Conservation (phyloP, 805 yeast species). For the Priceomyces carsonii region DNA sequence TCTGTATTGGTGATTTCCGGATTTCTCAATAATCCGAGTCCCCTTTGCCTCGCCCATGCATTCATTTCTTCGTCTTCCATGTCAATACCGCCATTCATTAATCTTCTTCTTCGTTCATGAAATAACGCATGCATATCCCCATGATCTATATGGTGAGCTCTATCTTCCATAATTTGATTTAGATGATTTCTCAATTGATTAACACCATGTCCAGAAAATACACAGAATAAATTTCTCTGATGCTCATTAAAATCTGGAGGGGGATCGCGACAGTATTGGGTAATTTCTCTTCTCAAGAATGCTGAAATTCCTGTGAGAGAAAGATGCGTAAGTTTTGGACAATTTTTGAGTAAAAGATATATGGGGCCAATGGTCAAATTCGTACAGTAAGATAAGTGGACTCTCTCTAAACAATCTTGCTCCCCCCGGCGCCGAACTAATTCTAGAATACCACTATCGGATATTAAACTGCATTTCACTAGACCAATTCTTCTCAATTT, state of each 20-base stretch:
- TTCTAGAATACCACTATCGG: conserved; percentile 77
- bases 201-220: conserved; percentile 90
- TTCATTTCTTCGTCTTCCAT: conserved; percentile 25
- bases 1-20: conserved; percentile 17
- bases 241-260: conserved; percentile 89
- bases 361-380: conserved; percentile 79
- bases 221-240: conserved; percentile 86
- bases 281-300: conserved; percentile 83
- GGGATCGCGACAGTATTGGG: conserved; percentile 85
- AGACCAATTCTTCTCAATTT: conserved; percentile 87
- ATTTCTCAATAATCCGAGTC: conserved; percentile 25
- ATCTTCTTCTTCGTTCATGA: conserved; percentile 28
- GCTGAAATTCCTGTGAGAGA: conserved; percentile 90
- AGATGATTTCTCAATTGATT: conserved; percentile 70
- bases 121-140: conserved; percentile 30
- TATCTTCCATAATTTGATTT: conserved; percentile 42
- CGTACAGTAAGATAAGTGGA: conserved; percentile 89
- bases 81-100: conserved; percentile 18
- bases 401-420: conserved; percentile 85
- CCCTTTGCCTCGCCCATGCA: conserved; percentile 29
- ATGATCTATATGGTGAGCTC: conserved; percentile 33
- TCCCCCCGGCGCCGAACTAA: conserved; percentile 66
- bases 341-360: conserved; percentile 66
- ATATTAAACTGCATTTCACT: conserved; percentile 85
- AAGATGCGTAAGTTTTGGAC: conserved; percentile 86